phyloP scores from a whole-genome alignment of 2,329 filamentous ascomycete species.

The Periconia sp. region DNA sequence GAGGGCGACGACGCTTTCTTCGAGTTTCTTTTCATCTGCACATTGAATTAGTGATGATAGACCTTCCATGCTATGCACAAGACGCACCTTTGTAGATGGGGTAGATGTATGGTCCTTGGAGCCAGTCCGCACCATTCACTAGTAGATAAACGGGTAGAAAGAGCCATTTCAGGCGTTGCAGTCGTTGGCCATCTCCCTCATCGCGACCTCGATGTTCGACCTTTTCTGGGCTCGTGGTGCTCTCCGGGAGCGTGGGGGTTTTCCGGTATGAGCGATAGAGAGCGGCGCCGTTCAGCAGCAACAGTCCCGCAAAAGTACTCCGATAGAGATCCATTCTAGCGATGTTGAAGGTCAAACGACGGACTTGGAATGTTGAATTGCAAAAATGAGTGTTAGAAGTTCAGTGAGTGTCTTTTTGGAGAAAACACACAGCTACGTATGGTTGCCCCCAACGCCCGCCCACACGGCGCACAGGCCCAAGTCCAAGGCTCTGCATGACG shows the following conservation, averaged over 20 bases:
- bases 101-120: slow-evolving; percentile 59
- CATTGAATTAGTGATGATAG: slow-evolving; percentile 8
- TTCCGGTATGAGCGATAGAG: slow-evolving; percentile 35
- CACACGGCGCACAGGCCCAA: no score
- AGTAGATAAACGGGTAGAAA: slow-evolving; percentile 55
- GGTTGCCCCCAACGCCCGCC: no score
- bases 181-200: slow-evolving; percentile 32
- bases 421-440: no score
- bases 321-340: slow-evolving; percentile 37
- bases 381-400: no score
- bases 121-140: slow-evolving; percentile 55
- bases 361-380: no score
- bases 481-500: no score
- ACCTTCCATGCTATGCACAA: not conserved
- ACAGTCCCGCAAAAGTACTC: slow-evolving; percentile 32
- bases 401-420: no score
- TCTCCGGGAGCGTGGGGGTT: slow-evolving; percentile 11
- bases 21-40: slow-evolving; percentile 53
- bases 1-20: slow-evolving; percentile 52
- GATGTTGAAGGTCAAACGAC: no score
- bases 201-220: slow-evolving; percentile 29
- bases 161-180: slow-evolving; percentile 46
- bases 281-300: slow-evolving; percentile 34
- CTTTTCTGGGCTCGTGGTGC: slow-evolving; percentile 21
- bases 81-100: slow-evolving; percentile 55